Percentiles rank a stretch among this genome's conserved stretches.
phyloP scores from a whole-genome alignment of 2,329 filamentous ascomycete species.

The Kalmusia sp. region DNA sequence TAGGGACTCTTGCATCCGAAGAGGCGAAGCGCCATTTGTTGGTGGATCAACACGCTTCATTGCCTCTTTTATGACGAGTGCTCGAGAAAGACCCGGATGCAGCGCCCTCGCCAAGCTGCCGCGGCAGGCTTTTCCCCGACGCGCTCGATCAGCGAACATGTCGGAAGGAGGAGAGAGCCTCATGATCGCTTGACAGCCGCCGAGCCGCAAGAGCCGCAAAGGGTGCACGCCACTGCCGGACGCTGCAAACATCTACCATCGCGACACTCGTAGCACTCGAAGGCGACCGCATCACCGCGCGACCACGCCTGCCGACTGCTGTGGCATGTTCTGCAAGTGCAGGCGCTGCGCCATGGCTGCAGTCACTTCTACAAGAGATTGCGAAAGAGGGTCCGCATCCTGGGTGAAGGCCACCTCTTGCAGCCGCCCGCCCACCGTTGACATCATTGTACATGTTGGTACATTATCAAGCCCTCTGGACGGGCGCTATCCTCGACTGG shows the following conservation, averaged over 20 bases:
- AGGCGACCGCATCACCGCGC: background rate
- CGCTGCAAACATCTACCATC: no score
- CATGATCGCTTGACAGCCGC: background rate
- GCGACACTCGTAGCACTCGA: no score
- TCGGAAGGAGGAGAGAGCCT: constrained; percentile 2
- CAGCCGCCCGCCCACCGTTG: constrained; percentile 1
- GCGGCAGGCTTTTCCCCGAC: background rate
- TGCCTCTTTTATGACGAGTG: constrained; percentile 4
- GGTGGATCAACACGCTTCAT: background rate
- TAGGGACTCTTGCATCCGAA: constrained; percentile 3
- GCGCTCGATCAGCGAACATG: background rate
- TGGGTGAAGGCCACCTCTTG: background rate
- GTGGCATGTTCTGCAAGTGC: no score
- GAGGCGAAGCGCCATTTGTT: background rate
- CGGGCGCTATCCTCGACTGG: background rate
- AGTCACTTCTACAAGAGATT: background rate
- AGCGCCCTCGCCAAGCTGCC: background rate
- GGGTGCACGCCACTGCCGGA: no score
- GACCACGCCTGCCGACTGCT: no score
- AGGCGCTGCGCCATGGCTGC: no score
- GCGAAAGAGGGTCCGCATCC: background rate
- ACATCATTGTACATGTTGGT: constrained; percentile 6
- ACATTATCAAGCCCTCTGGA: background rate
- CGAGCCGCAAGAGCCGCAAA: constrained; percentile 6
- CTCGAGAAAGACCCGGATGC: constrained; percentile 4